Base-by-base conservation (phyloP, 768 basidiomycete genomes). In the Suillus lakei region DNA sequence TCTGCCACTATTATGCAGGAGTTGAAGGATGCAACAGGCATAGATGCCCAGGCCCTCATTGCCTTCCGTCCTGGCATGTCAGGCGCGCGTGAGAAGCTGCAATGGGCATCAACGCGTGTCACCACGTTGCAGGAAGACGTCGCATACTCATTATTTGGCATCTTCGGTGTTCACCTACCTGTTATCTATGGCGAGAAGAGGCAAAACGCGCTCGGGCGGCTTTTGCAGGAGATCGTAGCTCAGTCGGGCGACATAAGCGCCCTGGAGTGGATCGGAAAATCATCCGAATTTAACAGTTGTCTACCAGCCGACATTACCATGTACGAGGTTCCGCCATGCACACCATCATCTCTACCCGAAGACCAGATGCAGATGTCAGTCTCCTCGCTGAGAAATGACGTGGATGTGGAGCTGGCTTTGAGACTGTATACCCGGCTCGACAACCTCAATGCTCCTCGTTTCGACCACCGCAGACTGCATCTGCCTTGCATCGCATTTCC, bases 81-180 rank as follows among this genome's bases (percentile, higher is more conserved):
- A 10, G 26, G 12, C 18, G 61, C 46, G 9, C 30, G 61, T 9
- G 61, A 44, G 43, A 32, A 26, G 6, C 50, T 62, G 6, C 43
- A 21, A 9, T 62, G 61, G 61, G 61, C 61, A 7, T 62, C 43
- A 4, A 62, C n/a, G 16, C 38, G 61, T 23, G 26, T 23, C 32
- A 62, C 61, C 6, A 50, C 61, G 13, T 15, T 48, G 13, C 32
- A 53, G 50, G 61, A 62, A 62, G 61, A 62, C 16, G n/a, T 62
- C 43, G 61, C 61, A 4, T 62, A 62, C 30, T 62, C 61, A 23
- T n/a, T 62, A 5, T 48, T 62, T 30, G 61, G 61, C 5, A 36
- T 62, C n/a, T 62, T 62, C 7, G 61, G 26, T 16, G 36, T 62
- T 21, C 30, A 53, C 23, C n/a, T 62, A 16, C 61, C 48, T 4